Base-by-base conservation (phyloP, 768 basidiomycete species). In the Collybia sordida region DNA sequence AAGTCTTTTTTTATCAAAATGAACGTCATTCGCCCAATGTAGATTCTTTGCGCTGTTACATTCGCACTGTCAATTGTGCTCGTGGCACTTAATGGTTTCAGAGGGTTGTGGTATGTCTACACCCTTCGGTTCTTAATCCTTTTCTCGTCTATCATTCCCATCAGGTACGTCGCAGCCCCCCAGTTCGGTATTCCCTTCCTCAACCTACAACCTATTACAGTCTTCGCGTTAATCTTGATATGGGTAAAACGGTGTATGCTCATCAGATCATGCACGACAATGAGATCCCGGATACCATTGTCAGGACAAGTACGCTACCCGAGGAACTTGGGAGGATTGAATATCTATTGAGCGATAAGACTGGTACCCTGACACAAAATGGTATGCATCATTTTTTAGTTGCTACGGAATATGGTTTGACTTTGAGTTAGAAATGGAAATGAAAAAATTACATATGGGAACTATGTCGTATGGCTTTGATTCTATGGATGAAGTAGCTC, bases 221-320 rank as follows among this genome's bases (percentile, higher is more conserved):
- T 77, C 74, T 99, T 48, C 90, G 97, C n/a, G 96, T 99, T 46
- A 99, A 99, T 59, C 79, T 99, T 46, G 97, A 99, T 67, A 98
- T 99, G 95, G 97, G 97, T 49, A 99, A 99, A 71, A 98, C 95
- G 1, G 90, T 98, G 37, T 99, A 99, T 59, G 94, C 93, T 0
- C 86, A 90, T 37, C 90, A 94, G 56, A 98, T 98, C 49, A 93
- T 95, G 87, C 86, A 82, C 45, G 97, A 98, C 70, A 63, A 59
- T 39, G 93, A 98, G 68, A 99, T 99, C 57, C 93, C 94, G 3
- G 83, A 86, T 41, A 97, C 97, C 3, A 97, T 98, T 53, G 97
- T 98, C 6, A 80, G 97, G 12, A 98, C 97, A n/a, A 93, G 90
- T 60, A 99, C 97, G 0, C 76, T 99, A 3, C 97, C 97, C 0